Percentiles rank a stretch among this genome's conserved stretches.
These are phyloP conservation scores for Termitomyces sp. DNA, from an alignment of 768 basidiomycete genomes.

Conservation along the genomic window DNA sequence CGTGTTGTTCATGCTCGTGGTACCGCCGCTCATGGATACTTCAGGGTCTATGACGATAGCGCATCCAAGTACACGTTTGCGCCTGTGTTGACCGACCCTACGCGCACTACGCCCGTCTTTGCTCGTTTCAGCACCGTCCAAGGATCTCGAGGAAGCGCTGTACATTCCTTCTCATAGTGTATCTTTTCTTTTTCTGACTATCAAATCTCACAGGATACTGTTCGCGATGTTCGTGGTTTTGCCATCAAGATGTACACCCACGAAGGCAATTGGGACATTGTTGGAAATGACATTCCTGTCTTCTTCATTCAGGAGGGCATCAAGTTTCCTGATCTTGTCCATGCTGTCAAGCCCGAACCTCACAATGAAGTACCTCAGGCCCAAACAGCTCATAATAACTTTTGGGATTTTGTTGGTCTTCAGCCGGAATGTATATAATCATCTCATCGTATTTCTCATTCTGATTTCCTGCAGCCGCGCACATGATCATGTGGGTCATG, in stretches of 20 bases:
- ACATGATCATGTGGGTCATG: conserved; percentile 83
- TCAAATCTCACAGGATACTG: conserved; percentile 46
- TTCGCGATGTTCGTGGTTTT: conserved; percentile 85
- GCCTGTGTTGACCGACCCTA: conserved; percentile 65
- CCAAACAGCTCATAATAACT: conserved; percentile 75
- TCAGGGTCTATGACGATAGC: conserved; percentile 64
- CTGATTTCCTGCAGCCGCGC: conserved; percentile 36
- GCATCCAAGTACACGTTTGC: conserved; percentile 72
- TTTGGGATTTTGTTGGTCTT: conserved; percentile 80
- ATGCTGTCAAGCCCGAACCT: conserved; percentile 83
- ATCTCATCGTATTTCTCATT: background rate
- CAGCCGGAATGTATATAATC: conserved; percentile 52
- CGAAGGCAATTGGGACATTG: conserved; percentile 69
- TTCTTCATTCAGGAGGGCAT: conserved; percentile 81
- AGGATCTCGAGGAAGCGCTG: conserved; percentile 78
- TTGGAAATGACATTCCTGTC: conserved; percentile 79
- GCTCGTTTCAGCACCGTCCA: conserved; percentile 85
- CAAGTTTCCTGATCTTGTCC: conserved; percentile 83
- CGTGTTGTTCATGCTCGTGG: conserved; percentile 73
- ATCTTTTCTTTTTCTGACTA: background rate
- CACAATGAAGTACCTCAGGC: conserved; percentile 74
- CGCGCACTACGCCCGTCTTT: conserved; percentile 70
- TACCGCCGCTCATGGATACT: conserved; percentile 78
- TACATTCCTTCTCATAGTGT: conserved; percentile 26
- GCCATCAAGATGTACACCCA: conserved; percentile 46